Evolutionary conservation across 2,329 filamentous ascomycete species (phyloP).

Genomic region (Hypoxylon sp.): DNA sequence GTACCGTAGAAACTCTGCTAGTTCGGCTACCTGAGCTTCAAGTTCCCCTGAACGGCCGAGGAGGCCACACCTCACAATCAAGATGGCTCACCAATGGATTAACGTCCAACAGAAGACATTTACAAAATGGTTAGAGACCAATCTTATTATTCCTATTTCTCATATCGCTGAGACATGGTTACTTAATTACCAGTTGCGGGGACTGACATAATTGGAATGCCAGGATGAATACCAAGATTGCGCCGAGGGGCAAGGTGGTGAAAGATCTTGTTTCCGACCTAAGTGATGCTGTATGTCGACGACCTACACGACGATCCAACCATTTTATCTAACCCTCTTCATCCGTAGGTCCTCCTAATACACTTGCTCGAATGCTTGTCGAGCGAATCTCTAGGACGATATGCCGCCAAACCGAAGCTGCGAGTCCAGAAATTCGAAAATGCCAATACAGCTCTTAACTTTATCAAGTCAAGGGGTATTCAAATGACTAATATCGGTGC

Average conservation of each 20-base stretch:
- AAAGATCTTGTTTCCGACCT: slow-evolving; percentile 89
- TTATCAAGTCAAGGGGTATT: slow-evolving; percentile 88
- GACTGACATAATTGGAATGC: slow-evolving; percentile 38
- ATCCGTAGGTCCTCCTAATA: slow-evolving; percentile 82
- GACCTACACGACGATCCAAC: not conserved
- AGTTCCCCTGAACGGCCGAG: slow-evolving; percentile 56
- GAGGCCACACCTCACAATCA: slow-evolving; percentile 55
- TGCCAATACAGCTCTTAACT: slow-evolving; percentile 93
- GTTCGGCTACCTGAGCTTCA: slow-evolving; percentile 52
- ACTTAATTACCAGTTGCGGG: slow-evolving; percentile 6
- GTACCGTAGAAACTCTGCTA: slow-evolving; percentile 54
- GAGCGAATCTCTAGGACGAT: slow-evolving; percentile 92
- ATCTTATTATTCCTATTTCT: slow-evolving; percentile 4
- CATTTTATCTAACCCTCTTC: slow-evolving; percentile 18
- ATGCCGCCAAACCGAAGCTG: slow-evolving; percentile 94
- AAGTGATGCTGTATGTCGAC: slow-evolving; percentile 82
- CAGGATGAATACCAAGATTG: slow-evolving; percentile 96
- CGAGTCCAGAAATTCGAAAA: slow-evolving; percentile 98
- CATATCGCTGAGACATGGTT: slow-evolving; percentile 32
- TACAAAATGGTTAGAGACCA: slow-evolving; percentile 81
- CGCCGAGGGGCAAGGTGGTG: slow-evolving; percentile 78
- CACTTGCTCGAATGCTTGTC: slow-evolving; percentile 97
- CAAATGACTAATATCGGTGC: slow-evolving; percentile 99
- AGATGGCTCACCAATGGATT: slow-evolving; percentile 75
- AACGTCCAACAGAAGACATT: slow-evolving; percentile 98